A percentile compares a stretch with the other conserved stretches of the same genome.
Conservation (phyloP, 371 early-diverging fungal genomes). For the Mortierella polycephala region DNA sequence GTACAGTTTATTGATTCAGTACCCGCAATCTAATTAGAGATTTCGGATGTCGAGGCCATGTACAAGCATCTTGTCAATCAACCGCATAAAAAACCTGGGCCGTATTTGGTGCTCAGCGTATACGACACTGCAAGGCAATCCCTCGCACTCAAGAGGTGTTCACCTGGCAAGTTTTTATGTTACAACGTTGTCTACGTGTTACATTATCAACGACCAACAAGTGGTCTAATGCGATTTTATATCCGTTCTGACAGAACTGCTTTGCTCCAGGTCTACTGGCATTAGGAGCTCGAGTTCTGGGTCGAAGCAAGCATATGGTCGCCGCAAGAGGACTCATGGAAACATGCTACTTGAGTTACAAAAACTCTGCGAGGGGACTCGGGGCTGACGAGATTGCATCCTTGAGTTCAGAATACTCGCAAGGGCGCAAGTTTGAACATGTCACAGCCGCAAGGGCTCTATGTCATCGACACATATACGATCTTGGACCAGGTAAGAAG, state of each 20-base stretch:
- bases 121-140: conserved; percentile 56
- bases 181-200: background rate
- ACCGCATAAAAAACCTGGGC: conserved; percentile 50
- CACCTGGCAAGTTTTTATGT: conserved; percentile 53
- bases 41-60: conserved; percentile 61
- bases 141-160: conserved; percentile 61
- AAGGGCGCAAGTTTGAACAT: conserved; percentile 34
- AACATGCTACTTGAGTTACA: conserved; percentile 74
- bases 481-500: conserved; percentile 27
- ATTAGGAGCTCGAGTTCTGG: conserved; percentile 62
- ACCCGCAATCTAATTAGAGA: conserved; percentile 38
- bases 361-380: conserved; percentile 59
- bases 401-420: conserved; percentile 22
- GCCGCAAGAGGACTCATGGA: conserved; percentile 63
- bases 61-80: conserved; percentile 62
- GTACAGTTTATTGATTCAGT: too few relatives aligned
- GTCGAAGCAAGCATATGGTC: conserved; percentile 58
- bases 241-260: conserved; percentile 57
- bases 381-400: conserved; percentile 59
- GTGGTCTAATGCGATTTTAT: background rate
- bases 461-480: conserved; percentile 31
- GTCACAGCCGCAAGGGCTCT: conserved; percentile 16
- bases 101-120: conserved; percentile 58
- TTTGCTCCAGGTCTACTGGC: conserved; percentile 79
- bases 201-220: background rate